Evolutionary conservation across 495 filamentous ascomycete genomes (phyloP), one percentile per base, ranked within the genome.

Genomic region (Aspergillus coremiiformis): DNA sequence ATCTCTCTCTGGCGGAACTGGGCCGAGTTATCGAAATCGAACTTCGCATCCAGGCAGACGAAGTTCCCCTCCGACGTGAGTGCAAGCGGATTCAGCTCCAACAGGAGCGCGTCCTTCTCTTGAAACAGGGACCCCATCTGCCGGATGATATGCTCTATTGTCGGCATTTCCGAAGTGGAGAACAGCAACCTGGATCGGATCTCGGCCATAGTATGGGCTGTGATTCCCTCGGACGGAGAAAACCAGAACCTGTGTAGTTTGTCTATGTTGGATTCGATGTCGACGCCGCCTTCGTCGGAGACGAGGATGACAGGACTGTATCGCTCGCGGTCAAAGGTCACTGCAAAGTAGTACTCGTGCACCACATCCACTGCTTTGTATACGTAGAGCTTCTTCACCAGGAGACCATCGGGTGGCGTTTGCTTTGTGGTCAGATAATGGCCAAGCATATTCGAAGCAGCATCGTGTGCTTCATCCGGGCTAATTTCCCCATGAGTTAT

Each of bases 51-150:
- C 0, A 63, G 44, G 39, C 59, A 66, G 5, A 65, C 45, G 24
- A 71, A 69, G 0, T 55, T 27, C 0, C 62, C 62, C 2, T 66
- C 56, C 0, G 37, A n/a, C 0, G 64, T 63, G 12, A 55, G 60
- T 2, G 63, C 68, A 22, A 71, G 58, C 0, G 67, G 66, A 26
- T 68, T 70, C 21, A 71, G 32, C 30, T 71, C 68, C 0, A 71
- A 44, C 0, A 69, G 45, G 11, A 58, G 69, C 0, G 69, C 69
- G 29, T 72, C 69, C 47, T 64, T 69, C 32, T 35, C 32, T 12
- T 15, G 8, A 46, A 72, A 72, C 0, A 72, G 39, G 1, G 54
- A 48, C 0, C 60, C 43, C 61, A 69, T 59, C 20, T 61, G 61
- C 0, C 49, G 52, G 1, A 72, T 29, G 19, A 72, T 58, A 11